Conservation (phyloP, 73 alveolate genomes). For the Urostyla sp. region DNA sequence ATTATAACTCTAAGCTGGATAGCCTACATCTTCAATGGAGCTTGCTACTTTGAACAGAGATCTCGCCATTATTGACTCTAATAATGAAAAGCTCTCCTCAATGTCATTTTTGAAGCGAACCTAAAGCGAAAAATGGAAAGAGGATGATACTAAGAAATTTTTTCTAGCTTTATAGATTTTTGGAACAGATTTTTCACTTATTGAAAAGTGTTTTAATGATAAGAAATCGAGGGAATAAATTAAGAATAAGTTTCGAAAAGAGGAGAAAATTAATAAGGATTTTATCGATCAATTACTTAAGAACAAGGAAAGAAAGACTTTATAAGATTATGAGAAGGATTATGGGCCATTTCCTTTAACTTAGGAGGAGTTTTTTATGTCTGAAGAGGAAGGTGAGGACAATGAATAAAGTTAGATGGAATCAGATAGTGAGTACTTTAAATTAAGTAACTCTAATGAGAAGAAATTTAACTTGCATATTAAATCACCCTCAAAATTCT, state of each 20-base stretch:
- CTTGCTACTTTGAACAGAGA: slow-evolving; percentile 34
- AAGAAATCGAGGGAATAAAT: slow-evolving; percentile 45
- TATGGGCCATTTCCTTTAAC: background rate
- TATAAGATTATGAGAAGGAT: slow-evolving; percentile 16
- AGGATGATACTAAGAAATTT: slow-evolving; percentile 33
- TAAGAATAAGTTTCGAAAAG: slow-evolving; percentile 58
- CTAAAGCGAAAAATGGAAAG: slow-evolving; percentile 48
- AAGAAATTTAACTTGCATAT: no score
- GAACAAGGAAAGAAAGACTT: slow-evolving; percentile 11
- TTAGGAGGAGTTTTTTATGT: background rate
- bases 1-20: background rate
- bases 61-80: slow-evolving; percentile 6
- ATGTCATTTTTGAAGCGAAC: slow-evolving; percentile 27
- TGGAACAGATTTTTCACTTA: slow-evolving; percentile 53
- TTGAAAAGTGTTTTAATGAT: slow-evolving; percentile 37
- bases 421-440: background rate
- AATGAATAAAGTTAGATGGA: background rate
- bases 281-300: slow-evolving; percentile 15
- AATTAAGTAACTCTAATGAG: background rate
- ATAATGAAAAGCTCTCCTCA: slow-evolving; percentile 14
- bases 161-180: slow-evolving; percentile 38
- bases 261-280: slow-evolving; percentile 40
- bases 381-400: slow-evolving; percentile 4
- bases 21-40: slow-evolving; percentile 13
- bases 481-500: no score